These are phyloP conservation scores for Cyclocybe aegerita DNA, from an alignment of 768 basidiomycete species.

Conservation along the genomic window DNA sequence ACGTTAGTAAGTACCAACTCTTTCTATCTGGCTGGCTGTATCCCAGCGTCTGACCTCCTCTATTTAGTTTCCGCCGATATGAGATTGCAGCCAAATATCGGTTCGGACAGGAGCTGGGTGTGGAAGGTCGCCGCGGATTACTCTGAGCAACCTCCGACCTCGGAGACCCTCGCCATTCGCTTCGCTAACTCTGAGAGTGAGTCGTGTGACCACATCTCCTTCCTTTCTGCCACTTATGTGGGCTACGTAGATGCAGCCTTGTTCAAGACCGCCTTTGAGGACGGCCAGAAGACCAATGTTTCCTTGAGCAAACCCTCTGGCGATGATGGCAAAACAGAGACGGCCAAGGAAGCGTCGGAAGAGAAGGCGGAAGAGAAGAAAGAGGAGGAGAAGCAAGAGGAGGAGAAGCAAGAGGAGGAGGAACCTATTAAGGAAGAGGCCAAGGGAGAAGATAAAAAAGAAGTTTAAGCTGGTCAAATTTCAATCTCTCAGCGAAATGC, in stretches of 20 bases:
- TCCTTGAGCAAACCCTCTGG: conserved; percentile 31
- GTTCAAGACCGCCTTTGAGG: conserved; percentile 90
- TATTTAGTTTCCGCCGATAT: conserved; percentile 80
- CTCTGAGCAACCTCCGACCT: conserved; percentile 83
- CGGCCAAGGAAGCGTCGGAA: conserved; percentile 26
- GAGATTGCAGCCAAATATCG: conserved; percentile 95
- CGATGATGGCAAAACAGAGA: conserved; percentile 21
- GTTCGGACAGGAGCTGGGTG: conserved; percentile 99
- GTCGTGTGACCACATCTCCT: conserved; percentile 25
- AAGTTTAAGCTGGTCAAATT: conserved; percentile 4
- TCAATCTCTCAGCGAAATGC: not conserved
- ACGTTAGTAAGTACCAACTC: conserved; percentile 65
- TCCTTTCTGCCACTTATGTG: not conserved
- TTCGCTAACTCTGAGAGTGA: conserved; percentile 96
- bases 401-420: conserved; percentile 27
- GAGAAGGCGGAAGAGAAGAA: conserved; percentile 29
- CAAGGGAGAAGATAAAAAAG: conserved; percentile 36
- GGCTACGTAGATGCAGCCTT: conserved; percentile 66
- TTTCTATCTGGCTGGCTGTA: conserved; percentile 23
- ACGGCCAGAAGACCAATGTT: conserved; percentile 73
- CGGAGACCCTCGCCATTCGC: conserved; percentile 97
- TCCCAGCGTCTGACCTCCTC: not conserved
- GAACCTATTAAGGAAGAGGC: conserved; percentile 25
- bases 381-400: conserved; percentile 26
- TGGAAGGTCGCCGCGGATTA: conserved; percentile 97